These are phyloP conservation scores for Nakaseomyces uthaithaninus DNA, from an alignment of 1,139 yeast genomes.

Conservation along the genomic window DNA sequence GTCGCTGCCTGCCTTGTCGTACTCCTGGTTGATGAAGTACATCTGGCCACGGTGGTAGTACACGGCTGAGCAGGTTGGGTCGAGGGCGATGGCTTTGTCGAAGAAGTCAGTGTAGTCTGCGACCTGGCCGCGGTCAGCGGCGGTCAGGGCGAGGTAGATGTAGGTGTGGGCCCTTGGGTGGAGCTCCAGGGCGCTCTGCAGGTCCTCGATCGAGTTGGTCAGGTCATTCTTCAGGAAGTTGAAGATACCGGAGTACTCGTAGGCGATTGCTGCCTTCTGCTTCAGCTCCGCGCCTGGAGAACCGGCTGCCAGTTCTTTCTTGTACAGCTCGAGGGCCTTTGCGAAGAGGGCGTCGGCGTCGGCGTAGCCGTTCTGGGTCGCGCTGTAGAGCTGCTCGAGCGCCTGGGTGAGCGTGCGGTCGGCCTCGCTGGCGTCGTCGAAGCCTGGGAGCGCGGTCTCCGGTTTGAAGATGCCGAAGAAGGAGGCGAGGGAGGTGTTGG, in stretches of 20 bases:
- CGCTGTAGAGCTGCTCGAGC: constrained; percentile 50
- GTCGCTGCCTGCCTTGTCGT: constrained; percentile 60
- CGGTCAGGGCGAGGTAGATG: constrained; percentile 70
- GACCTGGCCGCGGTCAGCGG: constrained; percentile 72
- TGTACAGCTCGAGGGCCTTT: constrained; percentile 56
- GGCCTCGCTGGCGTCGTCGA: constrained; percentile 38
- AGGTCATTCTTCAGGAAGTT: constrained; percentile 71
- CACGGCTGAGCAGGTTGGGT: constrained; percentile 67
- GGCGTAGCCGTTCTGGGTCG: constrained; percentile 63
- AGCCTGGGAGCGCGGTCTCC: constrained; percentile 25
- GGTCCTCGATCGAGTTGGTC: constrained; percentile 47
- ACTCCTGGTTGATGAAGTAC: constrained; percentile 68
- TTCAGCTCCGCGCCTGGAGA: constrained; percentile 30
- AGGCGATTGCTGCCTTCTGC: constrained; percentile 55
- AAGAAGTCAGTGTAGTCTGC: constrained; percentile 46
- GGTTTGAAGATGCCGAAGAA: constrained; percentile 55
- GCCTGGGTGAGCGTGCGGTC: constrained; percentile 63
- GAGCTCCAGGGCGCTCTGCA: constrained; percentile 54
- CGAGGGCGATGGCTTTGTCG: constrained; percentile 57
- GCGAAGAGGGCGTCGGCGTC: constrained; percentile 59
- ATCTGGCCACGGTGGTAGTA: constrained; percentile 92
- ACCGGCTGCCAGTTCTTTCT: constrained; percentile 32
- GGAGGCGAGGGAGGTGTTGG: constrained; percentile 73
- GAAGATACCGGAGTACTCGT: constrained; percentile 74
- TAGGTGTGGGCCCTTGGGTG: constrained; percentile 74